phyloP scores from a whole-genome alignment of 169 alveolate genomes.

The Cryptosporidium sp. region DNA sequence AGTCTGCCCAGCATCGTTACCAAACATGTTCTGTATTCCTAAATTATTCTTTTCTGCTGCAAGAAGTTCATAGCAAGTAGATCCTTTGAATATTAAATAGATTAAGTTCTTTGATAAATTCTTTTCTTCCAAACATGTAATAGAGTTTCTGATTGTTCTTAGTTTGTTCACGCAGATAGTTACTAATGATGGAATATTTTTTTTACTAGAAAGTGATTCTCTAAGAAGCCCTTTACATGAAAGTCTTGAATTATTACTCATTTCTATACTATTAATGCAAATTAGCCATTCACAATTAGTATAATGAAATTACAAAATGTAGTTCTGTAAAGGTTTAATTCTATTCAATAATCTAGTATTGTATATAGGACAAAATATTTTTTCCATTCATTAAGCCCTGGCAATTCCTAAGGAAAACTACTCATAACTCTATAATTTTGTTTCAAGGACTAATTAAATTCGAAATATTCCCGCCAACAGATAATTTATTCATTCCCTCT shows the following conservation, averaged over 20 bases:
- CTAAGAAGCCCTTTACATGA: slow-evolving; percentile 61
- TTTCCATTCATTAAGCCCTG: background rate
- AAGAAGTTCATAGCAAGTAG: slow-evolving; percentile 53
- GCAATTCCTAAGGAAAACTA: background rate
- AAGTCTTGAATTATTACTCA: slow-evolving; percentile 19
- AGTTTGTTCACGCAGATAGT: slow-evolving; percentile 43
- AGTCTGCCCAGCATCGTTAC: slow-evolving; percentile 9
- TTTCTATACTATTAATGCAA: background rate
- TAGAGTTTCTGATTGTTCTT: slow-evolving; percentile 37
- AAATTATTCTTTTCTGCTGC: slow-evolving; percentile 38
- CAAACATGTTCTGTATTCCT: slow-evolving; percentile 51
- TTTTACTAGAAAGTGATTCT: slow-evolving; percentile 27
- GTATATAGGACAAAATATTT: background rate
- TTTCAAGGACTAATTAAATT: too few species aligned
- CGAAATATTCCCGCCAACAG: background rate
- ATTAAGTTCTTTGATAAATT: slow-evolving; percentile 20
- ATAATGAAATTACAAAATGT: background rate
- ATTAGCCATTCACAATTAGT: background rate
- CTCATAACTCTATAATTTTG: too few species aligned
- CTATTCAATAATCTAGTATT: background rate
- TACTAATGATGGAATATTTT: slow-evolving; percentile 2
- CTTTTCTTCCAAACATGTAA: slow-evolving; percentile 9
- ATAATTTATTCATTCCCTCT: too few species aligned
- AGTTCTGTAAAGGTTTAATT: too few species aligned
- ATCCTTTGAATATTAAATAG: slow-evolving; percentile 32